A percentile compares a stretch with the other conserved stretches of the same genome.
Evolutionary conservation across 179 eudicot species (phyloP).

Genomic region (Beta corolliflora): DNA sequence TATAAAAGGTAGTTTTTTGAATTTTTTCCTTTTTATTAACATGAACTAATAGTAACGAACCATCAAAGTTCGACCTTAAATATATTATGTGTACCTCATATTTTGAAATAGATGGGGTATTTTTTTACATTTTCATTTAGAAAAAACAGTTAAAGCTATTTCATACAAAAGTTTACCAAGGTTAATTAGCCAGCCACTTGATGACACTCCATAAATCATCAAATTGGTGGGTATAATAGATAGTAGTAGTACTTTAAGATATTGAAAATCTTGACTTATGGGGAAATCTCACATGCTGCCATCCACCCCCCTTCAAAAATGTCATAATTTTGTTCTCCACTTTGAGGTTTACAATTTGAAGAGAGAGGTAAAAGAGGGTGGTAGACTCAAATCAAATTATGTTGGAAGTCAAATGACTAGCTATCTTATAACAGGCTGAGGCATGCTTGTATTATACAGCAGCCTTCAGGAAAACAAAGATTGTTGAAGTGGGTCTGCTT

Average conservation of each 20-base stretch:
- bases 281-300: slow-evolving; percentile 39
- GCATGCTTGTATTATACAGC: slow-evolving; percentile 15
- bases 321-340: slow-evolving; percentile 46
- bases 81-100: too few relatives aligned
- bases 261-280: slow-evolving; percentile 31
- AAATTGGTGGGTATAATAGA: neutral
- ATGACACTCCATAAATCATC: neutral
- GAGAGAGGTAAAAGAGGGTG: neutral
- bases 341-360: slow-evolving; percentile 17
- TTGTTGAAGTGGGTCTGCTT: slow-evolving; percentile 17
- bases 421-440: slow-evolving; percentile 12
- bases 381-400: slow-evolving; percentile 5
- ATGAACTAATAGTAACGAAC: too few relatives aligned
- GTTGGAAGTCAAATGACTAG: slow-evolving; percentile 5
- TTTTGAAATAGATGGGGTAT: too few relatives aligned
- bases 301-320: slow-evolving; percentile 36
- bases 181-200: neutral
- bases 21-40: too few relatives aligned
- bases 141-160: neutral
- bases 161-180: neutral
- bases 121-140: too few relatives aligned
- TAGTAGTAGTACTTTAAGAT: neutral
- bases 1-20: too few relatives aligned
- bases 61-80: too few relatives aligned
- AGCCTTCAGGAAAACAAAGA: slow-evolving; percentile 4